Evolutionary conservation across 2,329 filamentous ascomycete species (phyloP), one percentile per base, ranked within the genome.

Genomic region (Colletotrichum trifolii): DNA sequence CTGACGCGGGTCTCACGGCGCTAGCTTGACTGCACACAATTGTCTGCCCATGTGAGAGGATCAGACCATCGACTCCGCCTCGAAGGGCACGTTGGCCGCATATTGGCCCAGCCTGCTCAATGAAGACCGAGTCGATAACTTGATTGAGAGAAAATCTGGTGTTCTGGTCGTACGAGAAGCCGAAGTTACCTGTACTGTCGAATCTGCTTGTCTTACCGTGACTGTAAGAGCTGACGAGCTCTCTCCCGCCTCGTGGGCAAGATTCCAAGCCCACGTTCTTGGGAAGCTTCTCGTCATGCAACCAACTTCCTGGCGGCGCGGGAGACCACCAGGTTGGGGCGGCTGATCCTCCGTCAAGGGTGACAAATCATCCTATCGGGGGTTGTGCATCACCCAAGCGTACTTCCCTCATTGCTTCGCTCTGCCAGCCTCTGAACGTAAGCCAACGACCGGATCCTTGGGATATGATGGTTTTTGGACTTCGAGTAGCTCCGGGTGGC

Each of bases 241-340:
- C 33, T 43, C 11, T 42, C 25, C 12, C 54, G 52, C 35, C 17
- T 60, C 43, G 17, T 25, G 35, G 34, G 35, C n/a, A 54, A 47
- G 49, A 61, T 67, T 47, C 67, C 67, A 66, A 67, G 61, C 54
- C 60, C 67, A 50, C 47, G 60, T 68, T 67, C 61, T 56, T 52
- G 67, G 67, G 46, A 66, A 59, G 48, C 49, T 38, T 62, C 59
- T 38, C 36, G 42, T 38, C 48, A 17, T 53, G 43, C 34, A 12
- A 36, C 25, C 42, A 35, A n/a, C 25, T 17, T 34, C 13, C 40
- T 53, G 36, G 48, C 17, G 36, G 48, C 17, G 40, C 50, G 40
- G 62, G 46, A 47, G 57, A n/a, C 45, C n/a, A 52, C 39, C 36
- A 45, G 13, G 53, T 8, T 47, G 48, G 36, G n/a, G 52, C 25